Percentiles rank a stretch among this genome's conserved stretches.
These are phyloP conservation scores for Astrocystis sublimbata DNA, from an alignment of 495 filamentous ascomycete species.

Conservation along the genomic window DNA sequence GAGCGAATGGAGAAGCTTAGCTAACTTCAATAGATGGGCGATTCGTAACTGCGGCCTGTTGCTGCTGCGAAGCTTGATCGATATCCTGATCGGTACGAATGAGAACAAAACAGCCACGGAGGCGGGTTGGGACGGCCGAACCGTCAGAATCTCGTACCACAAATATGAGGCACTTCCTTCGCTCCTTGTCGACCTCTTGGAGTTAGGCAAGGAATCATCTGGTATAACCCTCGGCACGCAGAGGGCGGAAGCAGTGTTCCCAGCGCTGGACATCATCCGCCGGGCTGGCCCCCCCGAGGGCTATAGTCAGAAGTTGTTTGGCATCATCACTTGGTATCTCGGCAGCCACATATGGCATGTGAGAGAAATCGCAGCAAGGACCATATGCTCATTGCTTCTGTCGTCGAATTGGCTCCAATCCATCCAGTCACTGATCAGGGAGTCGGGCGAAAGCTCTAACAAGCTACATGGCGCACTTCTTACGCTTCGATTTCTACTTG, in stretches of 20 bases:
- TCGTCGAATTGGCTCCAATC: constrained; percentile 51
- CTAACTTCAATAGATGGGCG: constrained; percentile 66
- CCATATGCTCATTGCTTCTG: constrained; percentile 66
- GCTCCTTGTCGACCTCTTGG: constrained; percentile 67
- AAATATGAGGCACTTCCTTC: constrained; percentile 71
- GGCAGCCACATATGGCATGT: constrained; percentile 84
- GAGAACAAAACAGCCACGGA: constrained; percentile 55
- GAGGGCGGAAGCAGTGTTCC: constrained; percentile 76
- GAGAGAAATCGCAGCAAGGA: constrained; percentile 83
- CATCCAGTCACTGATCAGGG: constrained; percentile 50
- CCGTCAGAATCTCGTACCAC: constrained; percentile 60
- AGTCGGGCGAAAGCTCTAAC: constrained; percentile 32
- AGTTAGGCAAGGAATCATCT: constrained; percentile 43
- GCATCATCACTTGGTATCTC: constrained; percentile 56
- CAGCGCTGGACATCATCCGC: constrained; percentile 80
- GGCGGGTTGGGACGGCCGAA: constrained; percentile 52
- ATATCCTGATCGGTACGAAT: constrained; percentile 68
- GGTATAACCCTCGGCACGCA: constrained; percentile 39
- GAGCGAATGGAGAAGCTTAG: constrained; percentile 19
- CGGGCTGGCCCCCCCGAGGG: constrained; percentile 58
- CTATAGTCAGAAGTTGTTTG: constrained; percentile 44
- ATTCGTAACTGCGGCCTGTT: constrained; percentile 91
- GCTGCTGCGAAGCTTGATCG: constrained; percentile 80
- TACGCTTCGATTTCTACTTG: constrained; percentile 53
- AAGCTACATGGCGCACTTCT: constrained; percentile 70